Conservation (phyloP, 2,329 filamentous ascomycete species). For the Byssochlamys sp. region DNA sequence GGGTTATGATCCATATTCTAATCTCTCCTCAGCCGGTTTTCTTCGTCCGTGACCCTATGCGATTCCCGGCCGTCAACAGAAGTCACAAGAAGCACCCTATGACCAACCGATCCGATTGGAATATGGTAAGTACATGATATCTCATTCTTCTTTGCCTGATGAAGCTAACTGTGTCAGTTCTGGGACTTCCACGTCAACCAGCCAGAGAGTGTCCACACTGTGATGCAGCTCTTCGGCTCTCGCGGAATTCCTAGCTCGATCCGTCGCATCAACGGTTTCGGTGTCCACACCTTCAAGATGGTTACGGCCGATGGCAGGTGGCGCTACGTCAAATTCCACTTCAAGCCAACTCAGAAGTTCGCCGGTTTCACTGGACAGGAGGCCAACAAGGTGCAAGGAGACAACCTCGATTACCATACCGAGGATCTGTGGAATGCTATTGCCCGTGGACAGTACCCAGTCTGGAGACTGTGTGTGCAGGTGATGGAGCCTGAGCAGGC, state of each 20-base stretch:
- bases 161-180: constrained; percentile 32
- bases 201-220: constrained; percentile 50
- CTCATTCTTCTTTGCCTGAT: not conserved
- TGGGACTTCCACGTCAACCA: constrained; percentile 52
- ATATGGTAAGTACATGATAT: constrained; percentile 12
- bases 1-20: not conserved
- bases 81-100: not conserved
- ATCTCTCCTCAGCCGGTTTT: not conserved
- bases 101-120: not conserved
- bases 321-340: constrained; percentile 52
- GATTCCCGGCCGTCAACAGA: not conserved
- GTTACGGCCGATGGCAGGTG: constrained; percentile 38
- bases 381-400: constrained; percentile 2
- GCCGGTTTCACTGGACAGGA: not conserved
- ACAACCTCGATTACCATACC: constrained; percentile 5
- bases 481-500: constrained; percentile 7
- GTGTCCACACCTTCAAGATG: constrained; percentile 25
- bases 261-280: constrained; percentile 46
- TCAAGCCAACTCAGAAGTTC: constrained; percentile 42
- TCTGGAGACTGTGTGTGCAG: constrained; percentile 10
- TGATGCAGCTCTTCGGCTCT: constrained; percentile 54
- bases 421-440: constrained; percentile 6
- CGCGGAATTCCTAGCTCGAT: constrained; percentile 38
- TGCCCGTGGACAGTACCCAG: constrained; percentile 3
- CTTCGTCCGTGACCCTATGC: not conserved